These are phyloP conservation scores for Oenanthe sinensis DNA, from an alignment of 129 eudicot genomes.

Conservation along the genomic window DNA sequence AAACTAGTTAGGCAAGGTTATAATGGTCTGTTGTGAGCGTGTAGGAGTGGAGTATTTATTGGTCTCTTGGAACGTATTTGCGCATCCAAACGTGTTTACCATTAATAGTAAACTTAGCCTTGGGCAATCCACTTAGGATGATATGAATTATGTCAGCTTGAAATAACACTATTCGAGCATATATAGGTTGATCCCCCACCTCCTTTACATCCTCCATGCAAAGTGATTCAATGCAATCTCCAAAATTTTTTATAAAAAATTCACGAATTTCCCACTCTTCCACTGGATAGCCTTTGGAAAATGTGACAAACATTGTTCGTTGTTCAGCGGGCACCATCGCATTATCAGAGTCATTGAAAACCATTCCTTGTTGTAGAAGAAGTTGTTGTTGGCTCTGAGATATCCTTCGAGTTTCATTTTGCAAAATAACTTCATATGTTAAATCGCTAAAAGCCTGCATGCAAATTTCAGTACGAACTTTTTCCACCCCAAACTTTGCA, in stretches of 20 bases:
- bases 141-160: conserved; percentile 12
- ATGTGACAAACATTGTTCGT: conserved; percentile 32
- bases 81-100: conserved; percentile 87
- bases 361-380: background rate
- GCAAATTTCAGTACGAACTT: conserved; percentile 24
- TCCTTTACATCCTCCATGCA: conserved; percentile 39
- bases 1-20: too few species aligned
- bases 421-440: conserved; percentile 24
- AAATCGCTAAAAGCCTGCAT: conserved; percentile 35
- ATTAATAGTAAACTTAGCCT: conserved; percentile 54
- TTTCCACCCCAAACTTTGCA: conserved; percentile 17
- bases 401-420: conserved; percentile 7
- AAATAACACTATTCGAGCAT: conserved; percentile 43
- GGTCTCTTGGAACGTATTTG: conserved; percentile 29
- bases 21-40: too few species aligned
- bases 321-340: background rate
- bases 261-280: conserved; percentile 40
- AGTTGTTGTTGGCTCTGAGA: background rate
- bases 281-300: conserved; percentile 66
- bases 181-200: conserved; percentile 42
- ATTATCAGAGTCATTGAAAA: background rate
- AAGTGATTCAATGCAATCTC: conserved; percentile 49
- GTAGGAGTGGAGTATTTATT: background rate
- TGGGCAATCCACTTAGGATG: conserved; percentile 33
- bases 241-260: conserved; percentile 32